A percentile compares a stretch with the other conserved stretches of the same genome.
These are phyloP conservation scores for Coemansia sp. DNA, from an alignment of 192 early-diverging fungal species.

Conservation along the genomic window DNA sequence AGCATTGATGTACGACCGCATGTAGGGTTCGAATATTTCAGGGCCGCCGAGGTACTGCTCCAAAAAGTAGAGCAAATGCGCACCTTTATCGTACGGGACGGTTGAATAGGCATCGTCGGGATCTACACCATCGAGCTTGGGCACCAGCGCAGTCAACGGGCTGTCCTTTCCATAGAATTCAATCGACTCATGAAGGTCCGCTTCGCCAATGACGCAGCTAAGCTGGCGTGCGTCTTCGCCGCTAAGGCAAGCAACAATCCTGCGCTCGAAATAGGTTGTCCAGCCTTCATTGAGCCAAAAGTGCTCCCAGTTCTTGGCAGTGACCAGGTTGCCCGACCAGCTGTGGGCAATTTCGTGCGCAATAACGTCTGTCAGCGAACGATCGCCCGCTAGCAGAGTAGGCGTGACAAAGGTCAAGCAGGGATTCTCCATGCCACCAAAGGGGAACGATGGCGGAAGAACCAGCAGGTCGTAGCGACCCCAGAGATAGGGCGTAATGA, in stretches of 20 bases:
- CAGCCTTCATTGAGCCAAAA: slow-evolving; percentile 98
- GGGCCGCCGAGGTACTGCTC: slow-evolving; percentile 86
- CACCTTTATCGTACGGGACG: slow-evolving; percentile 97
- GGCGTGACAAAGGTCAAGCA: slow-evolving; percentile 98
- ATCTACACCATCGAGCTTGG: slow-evolving; percentile 74
- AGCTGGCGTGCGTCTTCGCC: slow-evolving; percentile 82
- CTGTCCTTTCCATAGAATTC: slow-evolving; percentile 65
- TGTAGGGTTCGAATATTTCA: slow-evolving; percentile 81
- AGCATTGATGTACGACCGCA: slow-evolving; percentile 75
- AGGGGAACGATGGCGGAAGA: slow-evolving; percentile 86
- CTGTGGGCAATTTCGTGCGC: slow-evolving; percentile 94
- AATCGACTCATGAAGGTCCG: slow-evolving; percentile 71
- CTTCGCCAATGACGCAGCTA: slow-evolving; percentile 80
- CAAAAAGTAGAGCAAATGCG: slow-evolving; percentile 89
- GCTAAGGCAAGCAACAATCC: slow-evolving; percentile 78
- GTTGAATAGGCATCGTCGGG: slow-evolving; percentile 80
- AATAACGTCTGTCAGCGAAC: slow-evolving; percentile 90
- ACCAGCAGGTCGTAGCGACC: slow-evolving; percentile 93
- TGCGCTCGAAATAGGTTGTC: slow-evolving; percentile 92
- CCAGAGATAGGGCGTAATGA: slow-evolving; percentile 94
- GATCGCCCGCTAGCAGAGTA: slow-evolving; percentile 92
- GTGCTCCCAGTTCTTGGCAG: slow-evolving; percentile 76
- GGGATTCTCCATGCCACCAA: slow-evolving; percentile 96
- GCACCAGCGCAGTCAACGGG: slow-evolving; percentile 70
- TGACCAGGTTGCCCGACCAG: slow-evolving; percentile 89